Percentiles rank a stretch among this genome's conserved stretches.
Evolutionary conservation across 108 stramenopile species (phyloP).

Genomic region (Schizochytrium sp.): DNA sequence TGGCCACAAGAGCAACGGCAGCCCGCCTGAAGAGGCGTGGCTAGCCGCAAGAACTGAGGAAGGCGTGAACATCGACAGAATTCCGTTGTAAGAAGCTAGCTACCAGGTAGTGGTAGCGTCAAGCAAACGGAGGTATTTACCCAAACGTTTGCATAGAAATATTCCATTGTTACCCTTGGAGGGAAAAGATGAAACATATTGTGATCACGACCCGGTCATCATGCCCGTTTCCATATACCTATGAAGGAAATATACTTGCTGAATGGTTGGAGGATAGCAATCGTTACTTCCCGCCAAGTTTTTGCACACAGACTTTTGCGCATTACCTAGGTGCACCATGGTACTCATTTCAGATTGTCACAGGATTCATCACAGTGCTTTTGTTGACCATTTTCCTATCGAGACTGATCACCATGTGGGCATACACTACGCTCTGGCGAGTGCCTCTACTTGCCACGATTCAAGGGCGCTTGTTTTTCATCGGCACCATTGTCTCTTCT

Average conservation of each 20-base stretch:
- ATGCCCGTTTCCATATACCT: conserved; percentile 20
- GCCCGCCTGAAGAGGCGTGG: no score
- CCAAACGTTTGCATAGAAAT: no score
- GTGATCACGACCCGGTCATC: not conserved
- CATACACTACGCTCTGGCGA: not conserved
- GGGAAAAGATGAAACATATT: no score
- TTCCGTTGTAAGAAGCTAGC: no score
- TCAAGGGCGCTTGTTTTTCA: not conserved
- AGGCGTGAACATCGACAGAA: no score
- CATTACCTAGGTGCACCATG: not conserved
- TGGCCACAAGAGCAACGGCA: no score
- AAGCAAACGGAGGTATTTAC: no score
- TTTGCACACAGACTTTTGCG: conserved; percentile 17
- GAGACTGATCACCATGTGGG: not conserved
- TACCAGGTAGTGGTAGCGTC: no score
- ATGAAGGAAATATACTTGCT: not conserved
- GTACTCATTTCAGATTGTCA: not conserved
- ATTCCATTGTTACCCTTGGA: no score
- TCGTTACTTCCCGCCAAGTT: not conserved
- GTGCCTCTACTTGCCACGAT: not conserved
- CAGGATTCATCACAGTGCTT: not conserved
- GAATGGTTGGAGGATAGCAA: not conserved
- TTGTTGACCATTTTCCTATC: not conserved
- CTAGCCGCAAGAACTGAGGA: no score
- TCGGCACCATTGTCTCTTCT: not conserved